Evolutionary conservation across 2,329 filamentous ascomycete species (phyloP).

Genomic region (Fusarium pininemorale): DNA sequence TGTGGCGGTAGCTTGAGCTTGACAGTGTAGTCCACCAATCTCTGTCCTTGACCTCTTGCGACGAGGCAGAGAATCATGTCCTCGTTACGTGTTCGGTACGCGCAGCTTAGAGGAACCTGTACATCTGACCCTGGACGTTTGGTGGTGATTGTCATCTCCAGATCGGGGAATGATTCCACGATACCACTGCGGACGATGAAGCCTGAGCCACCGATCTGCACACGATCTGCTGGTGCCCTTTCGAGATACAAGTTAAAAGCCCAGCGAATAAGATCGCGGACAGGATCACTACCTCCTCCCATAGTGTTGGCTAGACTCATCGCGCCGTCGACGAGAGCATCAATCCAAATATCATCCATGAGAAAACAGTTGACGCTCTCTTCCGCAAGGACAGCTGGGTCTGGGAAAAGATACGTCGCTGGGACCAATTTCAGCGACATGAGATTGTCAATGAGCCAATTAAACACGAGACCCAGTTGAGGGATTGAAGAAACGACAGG

Average conservation of each 20-base stretch:
- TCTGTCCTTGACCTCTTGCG: accelerated
- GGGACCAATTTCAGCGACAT: background rate
- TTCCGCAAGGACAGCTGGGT: background rate
- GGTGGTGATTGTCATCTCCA: background rate
- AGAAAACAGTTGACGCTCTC: background rate
- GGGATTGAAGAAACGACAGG: background rate
- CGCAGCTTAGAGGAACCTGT: accelerated
- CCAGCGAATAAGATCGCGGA: background rate
- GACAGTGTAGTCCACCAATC: background rate
- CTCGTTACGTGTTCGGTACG: background rate
- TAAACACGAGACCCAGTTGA: background rate
- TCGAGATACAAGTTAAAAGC: accelerated
- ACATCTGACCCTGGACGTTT: background rate
- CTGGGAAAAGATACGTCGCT: background rate
- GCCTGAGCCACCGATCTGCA: background rate
- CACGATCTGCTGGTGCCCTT: background rate
- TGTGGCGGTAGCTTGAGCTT: background rate
- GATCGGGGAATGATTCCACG: background rate
- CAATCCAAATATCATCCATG: background rate
- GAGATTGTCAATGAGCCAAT: background rate
- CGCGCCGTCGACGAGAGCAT: background rate
- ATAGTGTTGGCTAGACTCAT: background rate
- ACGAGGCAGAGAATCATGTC: background rate
- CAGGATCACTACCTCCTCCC: background rate
- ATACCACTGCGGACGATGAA: background rate